phyloP scores from a whole-genome alignment of 2,329 filamentous ascomycete genomes.

The Metarhizium guizhouense region DNA sequence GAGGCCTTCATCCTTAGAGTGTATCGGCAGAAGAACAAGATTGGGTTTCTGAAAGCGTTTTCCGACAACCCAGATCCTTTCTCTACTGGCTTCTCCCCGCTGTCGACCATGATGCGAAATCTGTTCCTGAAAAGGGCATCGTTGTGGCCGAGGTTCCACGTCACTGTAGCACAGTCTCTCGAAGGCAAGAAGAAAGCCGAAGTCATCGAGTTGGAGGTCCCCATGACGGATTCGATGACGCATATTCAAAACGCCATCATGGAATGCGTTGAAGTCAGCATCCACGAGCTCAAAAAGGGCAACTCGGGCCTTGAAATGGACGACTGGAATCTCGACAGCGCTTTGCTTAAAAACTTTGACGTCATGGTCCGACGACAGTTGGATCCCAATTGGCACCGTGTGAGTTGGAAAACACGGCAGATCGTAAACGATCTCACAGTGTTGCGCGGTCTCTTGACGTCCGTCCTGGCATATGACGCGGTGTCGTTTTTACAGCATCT shows the following conservation, averaged over 20 bases:
- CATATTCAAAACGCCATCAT: conserved; percentile 91
- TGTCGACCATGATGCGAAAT: conserved; percentile 82
- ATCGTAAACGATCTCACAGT: conserved; percentile 86
- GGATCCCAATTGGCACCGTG: conserved; percentile 94
- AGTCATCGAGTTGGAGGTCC: conserved; percentile 91
- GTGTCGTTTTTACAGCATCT: conserved; percentile 89
- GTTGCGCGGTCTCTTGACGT: conserved; percentile 73
- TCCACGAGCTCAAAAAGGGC: conserved; percentile 84
- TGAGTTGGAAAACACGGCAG: conserved; percentile 89
- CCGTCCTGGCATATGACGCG: conserved; percentile 75
- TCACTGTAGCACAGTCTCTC: conserved; percentile 78
- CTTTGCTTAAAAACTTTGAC: conserved; percentile 87
- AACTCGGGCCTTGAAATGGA: conserved; percentile 91
- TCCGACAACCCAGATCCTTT: conserved; percentile 91
- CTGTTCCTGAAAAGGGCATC: conserved; percentile 83
- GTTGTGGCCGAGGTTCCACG: conserved; percentile 88
- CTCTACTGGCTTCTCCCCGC: conserved; percentile 75
- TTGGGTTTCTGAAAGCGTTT: conserved; percentile 90
- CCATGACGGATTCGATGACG: conserved; percentile 90
- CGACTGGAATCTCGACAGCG: conserved; percentile 93
- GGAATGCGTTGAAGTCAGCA: conserved; percentile 92
- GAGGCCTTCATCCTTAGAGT: conserved; percentile 94
- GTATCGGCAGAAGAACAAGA: conserved; percentile 90
- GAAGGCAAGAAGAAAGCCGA: conserved; percentile 92
- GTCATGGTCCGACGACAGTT: conserved; percentile 79